Conservation (phyloP, 2,329 filamentous ascomycete genomes). For the Tolypocladium guangdongense region DNA sequence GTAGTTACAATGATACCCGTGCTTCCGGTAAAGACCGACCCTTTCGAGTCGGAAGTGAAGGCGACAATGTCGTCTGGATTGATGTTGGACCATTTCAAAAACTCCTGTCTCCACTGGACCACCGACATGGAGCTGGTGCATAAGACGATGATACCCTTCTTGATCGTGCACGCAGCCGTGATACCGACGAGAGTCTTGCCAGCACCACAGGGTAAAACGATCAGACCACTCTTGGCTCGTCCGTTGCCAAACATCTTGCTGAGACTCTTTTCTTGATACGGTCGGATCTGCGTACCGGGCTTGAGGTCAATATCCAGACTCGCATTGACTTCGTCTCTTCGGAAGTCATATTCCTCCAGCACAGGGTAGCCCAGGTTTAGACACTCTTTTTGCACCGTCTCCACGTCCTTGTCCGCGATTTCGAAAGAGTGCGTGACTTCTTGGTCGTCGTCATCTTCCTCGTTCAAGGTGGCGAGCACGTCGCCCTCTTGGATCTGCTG, state of each 20-base stretch:
- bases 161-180: slow-evolving; percentile 93
- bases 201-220: slow-evolving; percentile 90
- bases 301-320: slow-evolving; percentile 90
- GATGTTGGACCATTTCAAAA: slow-evolving; percentile 95
- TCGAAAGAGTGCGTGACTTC: slow-evolving; percentile 91
- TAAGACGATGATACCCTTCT: slow-evolving; percentile 89
- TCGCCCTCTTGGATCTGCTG: slow-evolving; percentile 50
- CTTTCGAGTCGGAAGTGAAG: slow-evolving; percentile 91
- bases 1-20: slow-evolving; percentile 96
- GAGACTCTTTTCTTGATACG: slow-evolving; percentile 94
- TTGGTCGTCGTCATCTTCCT: slow-evolving; percentile 80
- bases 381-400: slow-evolving; percentile 81
- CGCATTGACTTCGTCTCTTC: slow-evolving; percentile 79
- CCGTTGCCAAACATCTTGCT: slow-evolving; percentile 99
- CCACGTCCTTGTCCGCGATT: slow-evolving; percentile 71
- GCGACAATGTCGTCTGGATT: slow-evolving; percentile 86
- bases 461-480: slow-evolving; percentile 63
- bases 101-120: slow-evolving; percentile 92
- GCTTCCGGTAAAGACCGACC: slow-evolving; percentile 64
- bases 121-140: slow-evolving; percentile 98
- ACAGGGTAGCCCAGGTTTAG: slow-evolving; percentile 78
- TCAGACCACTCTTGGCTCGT: slow-evolving; percentile 92
- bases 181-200: slow-evolving; percentile 98
- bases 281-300: slow-evolving; percentile 77
- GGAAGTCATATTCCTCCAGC: slow-evolving; percentile 94